A percentile compares a stretch with the other conserved stretches of the same genome.
These are phyloP conservation scores for Globisporangium lucens DNA, from an alignment of 352 stramenopile species.

Conservation along the genomic window DNA sequence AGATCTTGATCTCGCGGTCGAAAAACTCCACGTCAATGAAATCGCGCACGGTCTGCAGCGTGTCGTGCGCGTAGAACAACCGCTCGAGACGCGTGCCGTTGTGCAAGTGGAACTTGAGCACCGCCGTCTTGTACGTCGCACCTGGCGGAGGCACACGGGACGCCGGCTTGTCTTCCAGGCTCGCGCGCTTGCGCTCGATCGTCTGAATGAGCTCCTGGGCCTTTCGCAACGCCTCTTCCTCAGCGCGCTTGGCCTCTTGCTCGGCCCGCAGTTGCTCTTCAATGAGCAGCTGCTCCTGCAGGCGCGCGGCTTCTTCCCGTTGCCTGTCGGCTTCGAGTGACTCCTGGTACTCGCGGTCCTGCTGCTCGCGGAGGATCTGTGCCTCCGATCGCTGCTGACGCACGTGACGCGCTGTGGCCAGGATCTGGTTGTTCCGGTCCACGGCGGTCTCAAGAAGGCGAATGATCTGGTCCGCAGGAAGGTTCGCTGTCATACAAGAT, in stretches of 20 bases:
- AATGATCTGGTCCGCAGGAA: slow-evolving; percentile 59
- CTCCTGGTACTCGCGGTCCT: slow-evolving; percentile 93
- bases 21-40: slow-evolving; percentile 83
- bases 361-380: slow-evolving; percentile 86
- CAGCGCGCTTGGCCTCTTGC: slow-evolving; percentile 9
- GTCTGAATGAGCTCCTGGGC: slow-evolving; percentile 32
- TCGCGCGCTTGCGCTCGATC: slow-evolving; percentile 60
- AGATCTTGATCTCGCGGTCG: slow-evolving; percentile 70
- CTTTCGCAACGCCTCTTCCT: slow-evolving; percentile 29
- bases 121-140: slow-evolving; percentile 62
- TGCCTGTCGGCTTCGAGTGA: slow-evolving; percentile 89
- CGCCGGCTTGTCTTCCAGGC: slow-evolving; percentile 40
- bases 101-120: slow-evolving; percentile 81
- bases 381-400: slow-evolving; percentile 82
- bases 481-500: slow-evolving; percentile 37
- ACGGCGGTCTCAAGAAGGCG: slow-evolving; percentile 52
- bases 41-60: slow-evolving; percentile 68
- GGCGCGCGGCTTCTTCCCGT: slow-evolving; percentile 50
- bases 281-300: slow-evolving; percentile 43
- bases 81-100: slow-evolving; percentile 73
- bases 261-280: slow-evolving; percentile 23
- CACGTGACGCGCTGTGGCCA: slow-evolving; percentile 61
- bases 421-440: slow-evolving; percentile 73
- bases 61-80: slow-evolving; percentile 82
- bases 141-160: slow-evolving; percentile 44